Conservation (phyloP, 176 grass and related monocot genomes). For the Alopecurus myosuroides region DNA sequence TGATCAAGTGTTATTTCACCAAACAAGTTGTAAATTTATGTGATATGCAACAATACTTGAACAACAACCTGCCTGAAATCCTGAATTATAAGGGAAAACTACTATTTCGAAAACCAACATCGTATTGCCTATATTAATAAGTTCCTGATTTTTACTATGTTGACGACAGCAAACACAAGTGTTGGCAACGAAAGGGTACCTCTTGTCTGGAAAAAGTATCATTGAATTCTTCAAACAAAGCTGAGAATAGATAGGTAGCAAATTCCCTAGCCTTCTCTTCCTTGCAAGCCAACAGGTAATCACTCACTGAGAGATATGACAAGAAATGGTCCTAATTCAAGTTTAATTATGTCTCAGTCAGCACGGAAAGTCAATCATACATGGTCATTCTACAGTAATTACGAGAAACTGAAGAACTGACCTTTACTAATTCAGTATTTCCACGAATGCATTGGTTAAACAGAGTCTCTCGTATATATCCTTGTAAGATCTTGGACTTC, state of each 20-base stretch:
- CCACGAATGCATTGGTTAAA: conserved; percentile 83
- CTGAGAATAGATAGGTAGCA: conserved; percentile 65
- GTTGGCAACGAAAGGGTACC: conserved; percentile 31
- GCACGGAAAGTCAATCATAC: conserved; percentile 1
- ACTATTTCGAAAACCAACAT: background rate
- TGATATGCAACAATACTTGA: background rate
- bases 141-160: background rate
- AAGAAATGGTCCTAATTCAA: conserved; percentile 55
- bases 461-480: conserved; percentile 52
- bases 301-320: conserved; percentile 47
- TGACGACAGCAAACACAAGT: conserved; percentile 2
- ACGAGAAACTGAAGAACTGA: conserved; percentile 34
- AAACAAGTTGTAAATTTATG: conserved; percentile 7
- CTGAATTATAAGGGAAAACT: background rate
- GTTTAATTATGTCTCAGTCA: conserved; percentile 28
- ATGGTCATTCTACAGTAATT: background rate
- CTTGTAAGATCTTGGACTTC: conserved; percentile 72
- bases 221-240: conserved; percentile 76
- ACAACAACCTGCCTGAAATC: background rate
- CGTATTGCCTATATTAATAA: background rate
- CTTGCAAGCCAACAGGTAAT: conserved; percentile 83
- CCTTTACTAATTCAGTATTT: conserved; percentile 78
- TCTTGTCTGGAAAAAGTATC: conserved; percentile 83
- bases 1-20: background rate
- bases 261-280: conserved; percentile 80